These are phyloP conservation scores for Paramecium tetraurelia DNA, from an alignment of 73 alveolate genomes.

Conservation along the genomic window DNA sequence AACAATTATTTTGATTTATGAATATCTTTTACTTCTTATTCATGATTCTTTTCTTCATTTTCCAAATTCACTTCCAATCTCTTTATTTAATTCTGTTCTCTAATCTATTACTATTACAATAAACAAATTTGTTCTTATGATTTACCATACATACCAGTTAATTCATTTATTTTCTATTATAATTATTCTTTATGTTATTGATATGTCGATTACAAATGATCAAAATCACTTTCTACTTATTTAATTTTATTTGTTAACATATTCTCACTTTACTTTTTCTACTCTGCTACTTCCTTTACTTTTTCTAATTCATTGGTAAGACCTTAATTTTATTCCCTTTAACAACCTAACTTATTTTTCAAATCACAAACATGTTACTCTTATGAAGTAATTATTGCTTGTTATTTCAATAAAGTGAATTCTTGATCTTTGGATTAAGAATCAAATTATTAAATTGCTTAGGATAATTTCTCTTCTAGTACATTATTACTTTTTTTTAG, in stretches of 20 bases:
- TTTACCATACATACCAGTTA: not conserved
- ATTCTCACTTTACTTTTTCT: not conserved
- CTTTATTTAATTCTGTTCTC: not conserved
- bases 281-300: not conserved
- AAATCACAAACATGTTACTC: not conserved
- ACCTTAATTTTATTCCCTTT: not conserved
- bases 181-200: not conserved
- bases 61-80: not conserved
- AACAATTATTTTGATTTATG: slow-evolving; percentile 7
- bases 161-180: not conserved
- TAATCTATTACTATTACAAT: not conserved
- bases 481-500: not conserved
- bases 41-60: not conserved
- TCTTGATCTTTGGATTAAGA: slow-evolving; percentile 38
- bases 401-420: not conserved
- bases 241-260: not conserved
- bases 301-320: not conserved
- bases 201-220: not conserved
- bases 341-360: not conserved
- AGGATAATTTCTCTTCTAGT: not conserved
- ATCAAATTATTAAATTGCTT: slow-evolving; percentile 17
- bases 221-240: slow-evolving; percentile 25
- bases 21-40: not conserved
- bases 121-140: not conserved
- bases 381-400: slow-evolving; percentile 25